Evolutionary conservation across 2,329 filamentous ascomycete genomes (phyloP), one percentile per base, ranked within the genome.

Genomic region (Hypomyces perniciosus): DNA sequence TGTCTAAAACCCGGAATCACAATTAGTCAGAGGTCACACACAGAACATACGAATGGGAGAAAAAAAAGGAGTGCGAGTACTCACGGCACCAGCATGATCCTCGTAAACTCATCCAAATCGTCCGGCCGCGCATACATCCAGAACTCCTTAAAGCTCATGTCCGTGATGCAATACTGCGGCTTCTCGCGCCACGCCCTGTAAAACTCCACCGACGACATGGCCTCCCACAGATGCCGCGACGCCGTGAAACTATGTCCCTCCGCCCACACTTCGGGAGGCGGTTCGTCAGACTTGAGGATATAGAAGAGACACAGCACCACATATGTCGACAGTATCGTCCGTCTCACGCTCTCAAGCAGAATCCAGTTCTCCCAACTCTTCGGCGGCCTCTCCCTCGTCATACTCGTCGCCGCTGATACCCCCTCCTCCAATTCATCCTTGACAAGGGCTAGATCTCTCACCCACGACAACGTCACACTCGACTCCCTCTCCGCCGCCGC

Each of bases 321-420:
- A 38, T 62, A 59, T 1, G 62, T 56, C 51, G 68, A 64, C 50
- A 74, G 53, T 9, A 65, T 56, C 1, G 70, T 74, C 37, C 71
- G 65, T 12, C 72, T 64, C 6, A 66, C 59, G 51, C 68, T 72
- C 59, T 75, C 73, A 4, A 69, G 59, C 10, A 76, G 64, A 8
- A 75, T 51, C 73, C 73, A 76, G 10, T 60, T 58, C 67, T 75
- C 72, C 73, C 73, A 76, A 28, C 60, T 69, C 46, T 66, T 60
- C 1, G 73, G 72, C 26, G 68, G 65, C 28, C 59, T 60, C 3
- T 68, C 64, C 31, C 64, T 61, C 33, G 63, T 51, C 43, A 51
- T 55, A 4, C 53, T 46, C 20, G 54, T 48, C 20, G 49, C 43
- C 31, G 57, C 29, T 2, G 62, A 56, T 41, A 65, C 48, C 40